phyloP scores from a whole-genome alignment of 768 basidiomycete genomes.

The Boletus bicolor region DNA sequence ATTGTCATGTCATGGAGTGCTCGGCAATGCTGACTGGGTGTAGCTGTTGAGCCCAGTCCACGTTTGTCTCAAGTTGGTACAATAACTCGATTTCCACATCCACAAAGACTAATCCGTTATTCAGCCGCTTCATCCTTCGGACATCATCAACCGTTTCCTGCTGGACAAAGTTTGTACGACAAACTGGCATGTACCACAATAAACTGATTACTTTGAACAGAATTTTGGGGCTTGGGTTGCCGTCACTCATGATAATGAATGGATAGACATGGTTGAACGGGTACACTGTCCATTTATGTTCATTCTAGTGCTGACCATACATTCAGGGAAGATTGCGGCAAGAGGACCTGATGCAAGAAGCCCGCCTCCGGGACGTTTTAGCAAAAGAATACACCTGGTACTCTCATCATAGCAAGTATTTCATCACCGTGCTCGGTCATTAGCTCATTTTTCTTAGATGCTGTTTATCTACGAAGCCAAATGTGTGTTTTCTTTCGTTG shows the following conservation, averaged over 20 bases:
- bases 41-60: background rate
- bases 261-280: slow-evolving; percentile 6
- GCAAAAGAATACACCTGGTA: background rate
- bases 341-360: background rate
- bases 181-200: too few relatives aligned
- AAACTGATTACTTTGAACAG: background rate
- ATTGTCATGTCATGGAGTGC: too few relatives aligned
- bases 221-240: background rate
- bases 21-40: too few relatives aligned
- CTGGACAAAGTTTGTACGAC: slow-evolving; percentile 4
- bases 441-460: background rate
- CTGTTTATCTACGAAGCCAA: slow-evolving; percentile 1
- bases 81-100: background rate
- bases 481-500: background rate
- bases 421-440: too few relatives aligned
- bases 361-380: background rate
- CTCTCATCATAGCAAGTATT: background rate
- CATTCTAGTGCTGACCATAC: background rate
- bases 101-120: background rate
- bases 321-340: background rate
- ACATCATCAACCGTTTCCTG: slow-evolving; percentile 6
- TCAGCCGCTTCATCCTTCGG: slow-evolving; percentile 6
- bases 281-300: background rate
- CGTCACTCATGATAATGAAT: slow-evolving; percentile 9
- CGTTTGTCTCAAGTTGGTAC: background rate